Base-by-base conservation (phyloP, 1,139 yeast genomes). In the Tardiomyces depauwii region DNA sequence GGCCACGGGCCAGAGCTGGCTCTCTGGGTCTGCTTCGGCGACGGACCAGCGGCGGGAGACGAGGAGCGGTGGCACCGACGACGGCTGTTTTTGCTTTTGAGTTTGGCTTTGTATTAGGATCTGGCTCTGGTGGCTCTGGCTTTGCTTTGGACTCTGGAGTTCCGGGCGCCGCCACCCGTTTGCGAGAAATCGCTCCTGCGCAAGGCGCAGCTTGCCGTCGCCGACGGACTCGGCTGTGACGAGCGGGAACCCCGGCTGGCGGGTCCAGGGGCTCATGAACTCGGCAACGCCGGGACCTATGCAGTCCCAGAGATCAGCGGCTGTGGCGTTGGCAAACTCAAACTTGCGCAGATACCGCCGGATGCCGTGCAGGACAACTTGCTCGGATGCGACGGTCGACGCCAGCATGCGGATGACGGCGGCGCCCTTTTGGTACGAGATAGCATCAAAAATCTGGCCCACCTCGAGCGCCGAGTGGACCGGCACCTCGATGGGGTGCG, bases 401-500 rank as follows among this genome's bases (percentile, higher is more conserved):
- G 84, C 70, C n/a, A 28, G 13, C 91, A 86, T 87, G 57, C 82
- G 73, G 55, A 86, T 75, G 42, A 83, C 76, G 45, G 88, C 79
- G 16, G 91, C 81, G 53, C 95, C 95, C 67, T 86, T 86, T 51
- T 80, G 71, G 65, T 86, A 86, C 16, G 94, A 83, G 53, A 86
- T 86, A 45, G 84, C 85, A 61, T 86, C 95, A 60, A 86, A 86
- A 48, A 86, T 82, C 67, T 86, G 94, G 62, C 83, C 83, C 57
- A 86, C 83, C 62, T 86, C 93, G 55, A 81, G 82, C 16, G 93
- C 91, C 55, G 79, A 77, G 59, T 73, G 72, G 27, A 86, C 91
- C 14, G 93, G 91, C 13, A 85, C 94, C 62, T 85, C 89, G 50
- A 86, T 81, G 18, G 95, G 94, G 64, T 86, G 95, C 33, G 93